Conservation (phyloP, 2,329 filamentous ascomycete genomes). For the Ceratocystis ficicola region DNA sequence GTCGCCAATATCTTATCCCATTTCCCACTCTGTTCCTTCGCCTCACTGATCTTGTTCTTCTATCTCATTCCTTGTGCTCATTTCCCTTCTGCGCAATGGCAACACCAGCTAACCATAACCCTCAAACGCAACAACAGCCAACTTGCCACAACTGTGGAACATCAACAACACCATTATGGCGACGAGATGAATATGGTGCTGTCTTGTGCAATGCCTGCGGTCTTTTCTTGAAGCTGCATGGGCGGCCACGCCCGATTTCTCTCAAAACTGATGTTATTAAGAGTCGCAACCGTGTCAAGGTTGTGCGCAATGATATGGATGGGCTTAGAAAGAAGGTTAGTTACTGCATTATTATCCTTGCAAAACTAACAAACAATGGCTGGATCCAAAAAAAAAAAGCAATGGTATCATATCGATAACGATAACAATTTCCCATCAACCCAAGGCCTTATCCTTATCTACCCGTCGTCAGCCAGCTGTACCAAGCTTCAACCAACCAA, state of each 20-base stretch:
- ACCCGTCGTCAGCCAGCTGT: background rate
- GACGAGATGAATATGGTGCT: constrained; percentile 86
- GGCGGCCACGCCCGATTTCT: constrained; percentile 81
- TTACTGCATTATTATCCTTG: constrained; percentile 8
- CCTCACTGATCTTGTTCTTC: background rate
- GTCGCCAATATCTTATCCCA: constrained; percentile 10
- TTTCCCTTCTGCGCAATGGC: constrained; percentile 32
- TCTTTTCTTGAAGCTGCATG: constrained; percentile 92
- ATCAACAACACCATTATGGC: constrained; percentile 92
- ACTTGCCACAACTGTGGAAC: constrained; percentile 95
- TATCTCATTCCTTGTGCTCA: background rate
- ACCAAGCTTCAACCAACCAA: background rate
- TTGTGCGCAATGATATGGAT: constrained; percentile 58
- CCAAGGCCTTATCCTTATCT: constrained; percentile 10
- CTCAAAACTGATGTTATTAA: constrained; percentile 99
- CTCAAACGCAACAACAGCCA: constrained; percentile 60
- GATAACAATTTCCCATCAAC: constrained; percentile 12
- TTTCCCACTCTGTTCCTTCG: background rate
- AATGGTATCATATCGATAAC: constrained; percentile 14
- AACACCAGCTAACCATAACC: constrained; percentile 38
- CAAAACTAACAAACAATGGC: constrained; percentile 10
- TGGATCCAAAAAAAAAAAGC: background rate
- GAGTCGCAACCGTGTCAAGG: constrained; percentile 95
- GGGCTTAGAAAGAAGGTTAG: constrained; percentile 52
- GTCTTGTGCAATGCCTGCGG: constrained; percentile 98